phyloP scores from a whole-genome alignment of 352 stramenopile species.

The Thalassiosira livingstoniorum region DNA sequence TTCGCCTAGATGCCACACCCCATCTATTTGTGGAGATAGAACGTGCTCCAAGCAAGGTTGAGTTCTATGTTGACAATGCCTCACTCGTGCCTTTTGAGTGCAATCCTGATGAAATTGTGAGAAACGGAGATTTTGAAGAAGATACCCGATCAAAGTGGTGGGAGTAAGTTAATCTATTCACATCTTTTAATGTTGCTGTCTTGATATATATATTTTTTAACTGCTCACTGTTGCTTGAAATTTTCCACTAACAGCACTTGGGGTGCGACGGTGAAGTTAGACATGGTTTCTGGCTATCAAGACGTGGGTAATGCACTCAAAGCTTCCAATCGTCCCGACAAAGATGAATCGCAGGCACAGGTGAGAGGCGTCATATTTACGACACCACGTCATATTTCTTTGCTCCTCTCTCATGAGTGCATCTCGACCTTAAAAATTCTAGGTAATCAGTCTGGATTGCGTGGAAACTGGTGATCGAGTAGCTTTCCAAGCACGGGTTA shows the following conservation, averaged over 20 bases:
- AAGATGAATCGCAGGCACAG: constrained; percentile 39
- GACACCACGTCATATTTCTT: no score
- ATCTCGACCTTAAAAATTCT: no score
- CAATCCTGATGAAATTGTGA: constrained; percentile 34
- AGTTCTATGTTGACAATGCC: constrained; percentile 54
- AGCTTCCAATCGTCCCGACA: constrained; percentile 27
- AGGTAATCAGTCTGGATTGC: constrained; percentile 19
- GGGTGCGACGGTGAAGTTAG: constrained; percentile 17
- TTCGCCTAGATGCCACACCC: constrained; percentile 27
- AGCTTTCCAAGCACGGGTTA: constrained; percentile 51
- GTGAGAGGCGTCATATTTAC: no score
- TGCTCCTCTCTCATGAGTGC: no score
- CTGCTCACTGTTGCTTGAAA: no score
- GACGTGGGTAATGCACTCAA: constrained; percentile 42
- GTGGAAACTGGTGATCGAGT: constrained; percentile 52
- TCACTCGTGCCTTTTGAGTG: constrained; percentile 50
- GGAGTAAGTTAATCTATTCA: constrained; percentile 6
- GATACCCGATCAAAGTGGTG: constrained; percentile 47
- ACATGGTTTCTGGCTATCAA: constrained; percentile 34
- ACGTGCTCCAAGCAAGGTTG: constrained; percentile 40
- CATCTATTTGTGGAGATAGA: constrained; percentile 56
- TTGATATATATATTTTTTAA: no score
- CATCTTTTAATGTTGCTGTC: no score
- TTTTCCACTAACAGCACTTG: no score
- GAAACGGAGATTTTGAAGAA: constrained; percentile 58